Evolutionary conservation across 768 basidiomycete genomes (phyloP), one percentile per base, ranked within the genome.

Genomic region (Dentipellis fragilis): DNA sequence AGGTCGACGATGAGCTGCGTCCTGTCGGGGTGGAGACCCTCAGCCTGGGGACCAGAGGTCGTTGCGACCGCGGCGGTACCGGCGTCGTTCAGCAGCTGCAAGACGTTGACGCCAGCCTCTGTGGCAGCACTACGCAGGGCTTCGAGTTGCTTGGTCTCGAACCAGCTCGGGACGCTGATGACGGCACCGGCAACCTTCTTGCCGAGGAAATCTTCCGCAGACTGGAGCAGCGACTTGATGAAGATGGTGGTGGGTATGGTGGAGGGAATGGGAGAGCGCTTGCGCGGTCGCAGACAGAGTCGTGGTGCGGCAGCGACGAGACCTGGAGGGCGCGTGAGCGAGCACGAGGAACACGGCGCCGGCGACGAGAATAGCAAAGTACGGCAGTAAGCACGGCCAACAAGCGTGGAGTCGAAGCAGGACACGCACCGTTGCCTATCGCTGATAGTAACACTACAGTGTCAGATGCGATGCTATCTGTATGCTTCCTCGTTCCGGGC

Each of bases 181-280:
- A 97, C 95, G 21, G 89, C 88, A 42, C 88, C 89, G 46, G 80
- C 71, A 37, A 90, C 75, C 29, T 80, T 78, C 65, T 81, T 84
- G 11, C 93, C 92, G 11, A 98, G 79, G 71, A 94, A 98, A 67
- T 93, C 92, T 62, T 85, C 81, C 6, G 94, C 95, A 38, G 90
- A 93, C 59, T 87, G 77, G 58, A 92, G 71, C 36, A 99, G 82
- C 3, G 88, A 90, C 52, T 75, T 75, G 38, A 99, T 76, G 80
- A 95, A 97, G 63, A 93, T 80, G 40, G 86, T 79, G 34, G 89
- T 81, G 11, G 40, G 39, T 40, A 29, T 29, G 29, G 29, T 29
- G 29, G 29, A 29, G 29, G 29, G 29, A 29, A 29, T 6, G 29
- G 6, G 29, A 29, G 29, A 6, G 29, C 29, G 29, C 29, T 29